These are phyloP conservation scores for Logfia minima DNA, from an alignment of 129 eudicot genomes.

Conservation along the genomic window DNA sequence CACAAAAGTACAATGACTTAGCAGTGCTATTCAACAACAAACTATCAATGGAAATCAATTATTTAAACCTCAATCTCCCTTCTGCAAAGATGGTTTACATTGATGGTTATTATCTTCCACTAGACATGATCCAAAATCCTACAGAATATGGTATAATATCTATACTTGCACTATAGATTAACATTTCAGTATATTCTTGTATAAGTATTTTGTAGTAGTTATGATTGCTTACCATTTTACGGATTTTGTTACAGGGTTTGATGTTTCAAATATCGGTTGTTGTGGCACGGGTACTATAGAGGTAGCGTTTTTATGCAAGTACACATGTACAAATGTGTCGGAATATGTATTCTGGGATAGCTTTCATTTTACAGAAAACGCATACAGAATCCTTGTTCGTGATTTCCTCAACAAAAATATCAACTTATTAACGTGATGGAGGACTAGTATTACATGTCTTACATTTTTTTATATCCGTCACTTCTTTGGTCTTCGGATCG, in stretches of 20 bases:
- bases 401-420: conserved; percentile 39
- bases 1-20: conserved; percentile 41
- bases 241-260: conserved; percentile 43
- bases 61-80: conserved; percentile 39
- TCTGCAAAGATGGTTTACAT: conserved; percentile 49
- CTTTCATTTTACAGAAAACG: conserved; percentile 65
- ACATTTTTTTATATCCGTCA: background rate
- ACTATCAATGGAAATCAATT: conserved; percentile 39
- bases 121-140: conserved; percentile 55
- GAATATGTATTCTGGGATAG: conserved; percentile 77
- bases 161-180: background rate
- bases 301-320: conserved; percentile 63
- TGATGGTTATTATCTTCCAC: conserved; percentile 51
- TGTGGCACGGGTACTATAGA: conserved; percentile 76
- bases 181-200: background rate
- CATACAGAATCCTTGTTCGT: conserved; percentile 47
- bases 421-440: conserved; percentile 19
- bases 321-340: conserved; percentile 49
- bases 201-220: background rate
- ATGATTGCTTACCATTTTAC: background rate
- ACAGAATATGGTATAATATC: conserved; percentile 51
- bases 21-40: conserved; percentile 60
- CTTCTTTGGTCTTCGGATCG: background rate
- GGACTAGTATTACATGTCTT: background rate
- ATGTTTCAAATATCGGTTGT: conserved; percentile 53